Base-by-base conservation (phyloP, 2,329 filamentous ascomycete species). In the Xylariaceae sp. region DNA sequence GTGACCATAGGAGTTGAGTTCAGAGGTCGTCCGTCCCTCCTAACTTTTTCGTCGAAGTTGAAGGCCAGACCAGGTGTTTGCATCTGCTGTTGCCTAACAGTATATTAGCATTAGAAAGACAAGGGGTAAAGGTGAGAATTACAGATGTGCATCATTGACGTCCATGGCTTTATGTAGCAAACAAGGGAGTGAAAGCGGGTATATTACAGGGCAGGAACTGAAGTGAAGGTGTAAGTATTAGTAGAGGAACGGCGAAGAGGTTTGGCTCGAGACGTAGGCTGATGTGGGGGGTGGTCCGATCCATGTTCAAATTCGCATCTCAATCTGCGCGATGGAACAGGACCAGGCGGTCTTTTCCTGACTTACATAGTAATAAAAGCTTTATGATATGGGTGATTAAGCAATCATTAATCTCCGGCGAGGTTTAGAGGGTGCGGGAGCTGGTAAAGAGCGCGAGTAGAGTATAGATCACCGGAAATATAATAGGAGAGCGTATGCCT, bases 101-200 rank as follows among this genome's bases (percentile, higher is more conserved):
- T 52, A 60, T 69, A 71, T 77, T 70, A 78, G 77, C 67, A 30
- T 44, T 43, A 55, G 43, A 44, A 27, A 51, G 57, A 57, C 27
- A 33, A 41, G 45, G 30, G 37, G 61, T 61, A 42, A 52, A 59
- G 50, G 46, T 58, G 59, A 55, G 59, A 66, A 80, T 70, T 80
- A 84, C 81, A 81, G 67, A 65, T 80, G 76, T 66, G 75, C 70
- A 64, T 81, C 78, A 65, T 70, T 75, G 58, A 78, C 72, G 65
- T 81, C 77, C 80, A 82, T 82, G 72, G 67, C 71, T 70, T 67
- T 64, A 64, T 65, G 59, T 65, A 62, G 63, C 61, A 68, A 60
- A 58, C 59, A 64, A 70, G 63, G 64, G 68, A 72, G 64, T 64
- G 68, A 69, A 67, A 55, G 58, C 40, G 35, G 47, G 62, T 69